Evolutionary conservation across 2,329 filamentous ascomycete species (phyloP), one percentile per base, ranked within the genome.

Genomic region (Aphanocladium album): DNA sequence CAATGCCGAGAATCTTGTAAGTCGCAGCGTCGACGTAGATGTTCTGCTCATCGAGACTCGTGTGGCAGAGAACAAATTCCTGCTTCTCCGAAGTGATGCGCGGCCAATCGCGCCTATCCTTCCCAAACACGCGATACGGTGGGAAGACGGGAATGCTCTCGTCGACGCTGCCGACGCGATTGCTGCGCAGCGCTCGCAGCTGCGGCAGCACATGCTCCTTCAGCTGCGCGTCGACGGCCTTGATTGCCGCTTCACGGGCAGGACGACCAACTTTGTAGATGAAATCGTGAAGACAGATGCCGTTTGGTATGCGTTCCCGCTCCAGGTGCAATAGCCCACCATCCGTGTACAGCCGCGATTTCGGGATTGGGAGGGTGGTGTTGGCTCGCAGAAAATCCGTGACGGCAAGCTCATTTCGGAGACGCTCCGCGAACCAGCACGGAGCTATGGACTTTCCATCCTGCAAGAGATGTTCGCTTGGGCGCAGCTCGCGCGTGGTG

Each of bases 41-140:
- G 27, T 37, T 49, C 14, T 57, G 33, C 43, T 49, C 43, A 49
- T 39, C 23, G 4, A 57, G 30, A 11, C 14, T 8, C 1, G 43
- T 57, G 30, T 57, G 55, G n/a, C 55, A 57, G 5, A 57, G 33
- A 25, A 57, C 55, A 27, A 57, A 57, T 5, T 57, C 55, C 3
- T 33, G n/a, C 23, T 47, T 19, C 2, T 33, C 43, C 17, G 43
- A 37, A 11, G 19, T 23, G 27, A 57, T 37, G 19, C 55, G 55
- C n/a, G 8, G n/a, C 55, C 55, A 57, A n/a, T 21, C 17, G 19
- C 55, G 43, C 17, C 55, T 35, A 25, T 49, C 30, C 46, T 57
- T 50, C 3, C 3, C 5, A 23, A 47, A 57, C 8, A 57, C 21
- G 55, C 27, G 27, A 25, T n/a, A 25, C 2, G 41, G 41, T 23